These are phyloP conservation scores for Coriaria nepalensis DNA, from an alignment of 306 rosid genomes.

Conservation along the genomic window DNA sequence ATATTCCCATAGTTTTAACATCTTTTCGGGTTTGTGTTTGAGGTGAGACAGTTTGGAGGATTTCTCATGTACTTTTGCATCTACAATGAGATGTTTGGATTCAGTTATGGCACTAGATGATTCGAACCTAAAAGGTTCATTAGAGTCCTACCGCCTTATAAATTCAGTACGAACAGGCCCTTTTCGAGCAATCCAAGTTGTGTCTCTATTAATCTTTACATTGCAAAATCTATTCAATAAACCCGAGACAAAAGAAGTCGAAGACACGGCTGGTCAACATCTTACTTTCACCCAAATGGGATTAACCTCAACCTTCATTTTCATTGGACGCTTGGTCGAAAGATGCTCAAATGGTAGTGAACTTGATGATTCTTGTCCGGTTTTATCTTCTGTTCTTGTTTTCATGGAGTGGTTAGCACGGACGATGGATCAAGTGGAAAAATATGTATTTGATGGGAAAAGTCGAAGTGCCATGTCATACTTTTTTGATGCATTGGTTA, in stretches of 20 bases:
- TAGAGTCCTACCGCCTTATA: constrained; percentile 64
- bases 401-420: constrained; percentile 69
- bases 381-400: constrained; percentile 67
- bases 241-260: constrained; percentile 20
- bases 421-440: constrained; percentile 27
- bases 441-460: constrained; percentile 33
- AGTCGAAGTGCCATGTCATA: constrained; percentile 44
- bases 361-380: constrained; percentile 32
- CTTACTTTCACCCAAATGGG: constrained; percentile 40
- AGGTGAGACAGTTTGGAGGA: constrained; percentile 47
- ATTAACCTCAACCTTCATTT: constrained; percentile 40
- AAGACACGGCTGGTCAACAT: constrained; percentile 28
- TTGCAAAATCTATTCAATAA: constrained; percentile 30
- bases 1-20: constrained; percentile 13
- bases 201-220: constrained; percentile 52
- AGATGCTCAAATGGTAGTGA: constrained; percentile 32
- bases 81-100: constrained; percentile 50
- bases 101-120: constrained; percentile 59
- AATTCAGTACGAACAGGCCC: constrained; percentile 72
- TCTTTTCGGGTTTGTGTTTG: constrained; percentile 5
- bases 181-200: constrained; percentile 59
- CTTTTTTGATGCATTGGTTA: constrained; percentile 40
- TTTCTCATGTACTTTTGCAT: constrained; percentile 46
- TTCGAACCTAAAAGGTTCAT: constrained; percentile 24
- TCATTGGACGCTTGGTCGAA: constrained; percentile 68